Evolutionary conservation across 106 monocot species (phyloP), one percentile per base, ranked within the genome.

Genomic region (Phalaenopsis equestris): DNA sequence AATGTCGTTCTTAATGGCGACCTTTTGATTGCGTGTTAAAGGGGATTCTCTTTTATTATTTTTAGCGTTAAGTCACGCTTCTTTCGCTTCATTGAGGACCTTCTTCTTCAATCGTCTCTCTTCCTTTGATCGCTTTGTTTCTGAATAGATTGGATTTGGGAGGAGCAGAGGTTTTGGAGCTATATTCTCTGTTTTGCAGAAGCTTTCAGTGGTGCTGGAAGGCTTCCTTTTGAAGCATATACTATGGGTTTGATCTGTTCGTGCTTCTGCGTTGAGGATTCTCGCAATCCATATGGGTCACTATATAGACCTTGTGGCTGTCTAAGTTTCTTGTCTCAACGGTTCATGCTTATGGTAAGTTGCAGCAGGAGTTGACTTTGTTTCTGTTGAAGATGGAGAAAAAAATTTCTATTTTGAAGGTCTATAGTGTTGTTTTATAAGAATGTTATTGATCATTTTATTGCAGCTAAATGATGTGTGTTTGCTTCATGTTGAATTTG

Each of bases 271-370:
- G 18, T n/a, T 42, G 43, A 42, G 19, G 43, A 43, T 43, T 18
- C 45, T 43, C 41, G 74, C 19, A 74, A 74, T 12, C 74, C 42
- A 2, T 19, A 43, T 74, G 74, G 17, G 5, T 45, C 43, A 43
- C 43, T 74, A 16, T 43, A 74, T 42, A 45, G 74, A 16, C n/a
- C 16, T 3, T 42, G 74, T 45, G 4, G 43, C 42, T 74, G 74
- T 6, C 15, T 74, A 17, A 43, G 74, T 5, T 74, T 42, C 74
- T 74, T 74, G 74, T 41, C 74, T 74, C 74, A 74, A 45, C 42
- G 16, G 42, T 43, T 74, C 42, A 74, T 43, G 74, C 74, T 42
- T 41, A 74, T 74, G 74, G 74, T 74, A 45, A 74, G 74, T 72
- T 30, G 37, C 72, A 72, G 12, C 11, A 38, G 72, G 72, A 39